phyloP scores from a whole-genome alignment of 2,329 filamentous ascomycete genomes.

The Ophiobolus disseminans region DNA sequence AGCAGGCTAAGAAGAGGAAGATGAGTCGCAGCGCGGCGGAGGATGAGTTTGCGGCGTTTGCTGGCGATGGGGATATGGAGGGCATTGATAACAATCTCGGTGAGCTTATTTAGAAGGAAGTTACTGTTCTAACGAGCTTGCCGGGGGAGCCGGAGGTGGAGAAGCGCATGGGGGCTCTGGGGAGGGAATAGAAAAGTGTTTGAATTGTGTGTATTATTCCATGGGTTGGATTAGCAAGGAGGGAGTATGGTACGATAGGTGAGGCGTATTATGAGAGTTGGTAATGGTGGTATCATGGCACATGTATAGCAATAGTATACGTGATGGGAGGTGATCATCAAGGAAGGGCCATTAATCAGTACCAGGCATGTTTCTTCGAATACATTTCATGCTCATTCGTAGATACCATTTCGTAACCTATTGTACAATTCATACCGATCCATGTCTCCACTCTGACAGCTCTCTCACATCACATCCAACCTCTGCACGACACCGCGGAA shows the following conservation, averaged over 20 bases:
- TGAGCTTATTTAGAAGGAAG: conserved; percentile 53
- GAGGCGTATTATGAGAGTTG: too few species aligned
- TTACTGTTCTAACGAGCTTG: neutral
- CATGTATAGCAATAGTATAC: too few species aligned
- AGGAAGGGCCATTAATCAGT: neutral
- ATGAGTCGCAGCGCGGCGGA: conserved; percentile 41
- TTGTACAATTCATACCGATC: conserved; percentile 11
- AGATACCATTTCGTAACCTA: neutral
- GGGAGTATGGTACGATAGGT: too few species aligned
- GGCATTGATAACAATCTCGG: conserved; percentile 68
- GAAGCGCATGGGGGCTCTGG: too few species aligned
- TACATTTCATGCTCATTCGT: neutral
- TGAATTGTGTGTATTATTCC: too few species aligned
- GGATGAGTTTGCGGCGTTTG: conserved; percentile 50
- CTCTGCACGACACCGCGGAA: neutral
- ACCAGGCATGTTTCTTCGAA: neutral
- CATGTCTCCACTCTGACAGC: neutral
- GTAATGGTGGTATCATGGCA: too few species aligned
- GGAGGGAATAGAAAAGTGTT: too few species aligned
- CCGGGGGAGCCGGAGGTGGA: neutral
- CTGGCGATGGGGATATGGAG: conserved; percentile 59
- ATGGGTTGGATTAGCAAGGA: too few species aligned
- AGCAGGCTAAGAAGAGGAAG: conserved; percentile 48
- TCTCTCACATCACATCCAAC: neutral
- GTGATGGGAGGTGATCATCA: too few species aligned